phyloP scores from a whole-genome alignment of 1,139 yeast genomes.

The Magnusiomyces starmeri region DNA sequence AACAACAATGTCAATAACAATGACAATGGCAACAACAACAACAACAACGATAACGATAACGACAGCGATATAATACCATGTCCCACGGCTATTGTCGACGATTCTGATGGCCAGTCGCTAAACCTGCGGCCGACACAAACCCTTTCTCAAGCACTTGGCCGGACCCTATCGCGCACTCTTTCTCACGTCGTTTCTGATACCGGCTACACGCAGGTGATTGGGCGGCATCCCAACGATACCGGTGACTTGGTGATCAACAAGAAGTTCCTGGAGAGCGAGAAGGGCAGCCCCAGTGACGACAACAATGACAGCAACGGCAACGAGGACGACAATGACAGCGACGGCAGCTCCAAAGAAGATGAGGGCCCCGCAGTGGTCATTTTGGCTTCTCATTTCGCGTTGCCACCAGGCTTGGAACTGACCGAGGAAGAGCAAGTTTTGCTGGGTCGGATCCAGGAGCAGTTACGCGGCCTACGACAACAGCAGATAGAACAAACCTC shows the following conservation, averaged over 20 bases:
- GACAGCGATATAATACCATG: no score
- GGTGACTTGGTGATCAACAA: conserved; percentile 10
- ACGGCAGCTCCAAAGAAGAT: no score
- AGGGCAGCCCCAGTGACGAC: neutral
- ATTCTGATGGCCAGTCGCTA: no score
- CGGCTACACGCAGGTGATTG: conserved; percentile 11
- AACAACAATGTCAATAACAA: neutral
- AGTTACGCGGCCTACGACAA: conserved; percentile 8
- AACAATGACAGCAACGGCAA: neutral
- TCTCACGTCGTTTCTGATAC: neutral
- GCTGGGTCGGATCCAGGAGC: conserved; percentile 16
- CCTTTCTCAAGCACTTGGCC: neutral
- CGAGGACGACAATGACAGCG: neutral
- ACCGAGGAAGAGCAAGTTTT: conserved; percentile 17
- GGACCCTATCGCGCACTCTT: neutral
- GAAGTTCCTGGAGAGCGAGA: neutral
- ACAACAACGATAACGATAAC: no score
- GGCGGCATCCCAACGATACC: conserved; percentile 9
- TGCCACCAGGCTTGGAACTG: conserved; percentile 14
- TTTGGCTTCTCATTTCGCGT: conserved; percentile 14
- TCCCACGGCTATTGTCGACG: no score
- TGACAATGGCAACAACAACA: neutral
- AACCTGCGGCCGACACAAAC: no score
- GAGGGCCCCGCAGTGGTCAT: conserved; percentile 11
- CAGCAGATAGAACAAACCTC: neutral